Conservation (phyloP, 306 rosid species). For the Citrullus colocynthis region DNA sequence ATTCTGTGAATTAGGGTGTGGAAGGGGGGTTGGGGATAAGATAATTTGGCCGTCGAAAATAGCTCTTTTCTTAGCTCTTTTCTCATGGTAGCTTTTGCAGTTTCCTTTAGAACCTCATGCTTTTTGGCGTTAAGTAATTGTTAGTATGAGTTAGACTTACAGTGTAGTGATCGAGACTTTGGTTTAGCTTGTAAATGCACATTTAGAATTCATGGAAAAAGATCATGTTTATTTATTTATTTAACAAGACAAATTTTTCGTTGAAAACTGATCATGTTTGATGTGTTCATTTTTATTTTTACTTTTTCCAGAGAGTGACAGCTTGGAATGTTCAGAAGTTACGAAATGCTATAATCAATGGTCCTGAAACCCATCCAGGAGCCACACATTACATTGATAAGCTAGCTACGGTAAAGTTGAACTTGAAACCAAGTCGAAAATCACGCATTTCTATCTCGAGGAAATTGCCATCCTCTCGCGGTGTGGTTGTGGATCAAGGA, state of each 20-base stretch:
- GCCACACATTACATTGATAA: slow-evolving; percentile 74
- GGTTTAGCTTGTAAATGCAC: too few relatives aligned
- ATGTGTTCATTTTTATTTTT: slow-evolving; percentile 3
- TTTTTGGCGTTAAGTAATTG: too few relatives aligned
- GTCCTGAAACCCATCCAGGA: slow-evolving; percentile 80
- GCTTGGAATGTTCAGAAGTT: slow-evolving; percentile 68
- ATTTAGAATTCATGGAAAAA: background rate
- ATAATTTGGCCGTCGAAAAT: too few relatives aligned
- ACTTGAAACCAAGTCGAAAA: slow-evolving; percentile 28
- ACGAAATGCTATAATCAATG: slow-evolving; percentile 61
- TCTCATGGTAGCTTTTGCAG: too few relatives aligned
- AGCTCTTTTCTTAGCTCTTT: too few relatives aligned
- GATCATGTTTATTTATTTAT: background rate
- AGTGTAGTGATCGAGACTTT: too few relatives aligned
- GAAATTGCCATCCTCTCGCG: slow-evolving; percentile 66
- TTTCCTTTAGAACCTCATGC: too few relatives aligned
- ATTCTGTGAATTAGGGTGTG: too few relatives aligned
- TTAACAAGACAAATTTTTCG: too few relatives aligned
- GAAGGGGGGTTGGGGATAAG: too few relatives aligned
- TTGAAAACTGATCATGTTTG: slow-evolving; percentile 8
- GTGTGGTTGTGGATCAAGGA: slow-evolving; percentile 50
- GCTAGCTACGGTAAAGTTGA: slow-evolving; percentile 20
- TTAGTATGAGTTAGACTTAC: too few relatives aligned
- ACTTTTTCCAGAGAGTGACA: slow-evolving; percentile 55
- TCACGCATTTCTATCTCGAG: slow-evolving; percentile 38